phyloP scores from a whole-genome alignment of 2,329 filamentous ascomycete genomes.

The Alternaria atra region DNA sequence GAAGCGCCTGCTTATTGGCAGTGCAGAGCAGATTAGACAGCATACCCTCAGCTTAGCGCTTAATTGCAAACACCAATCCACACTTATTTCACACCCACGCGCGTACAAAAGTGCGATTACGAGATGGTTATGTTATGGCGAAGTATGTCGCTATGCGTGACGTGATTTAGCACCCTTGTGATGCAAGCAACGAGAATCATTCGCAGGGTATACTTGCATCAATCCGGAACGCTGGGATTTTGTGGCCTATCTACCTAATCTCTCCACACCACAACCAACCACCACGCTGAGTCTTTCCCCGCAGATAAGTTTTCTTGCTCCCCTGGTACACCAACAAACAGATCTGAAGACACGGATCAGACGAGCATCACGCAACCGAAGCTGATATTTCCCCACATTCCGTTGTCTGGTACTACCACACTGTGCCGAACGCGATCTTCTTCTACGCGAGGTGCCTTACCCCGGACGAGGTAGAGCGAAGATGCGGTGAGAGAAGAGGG shows the following conservation, averaged over 20 bases:
- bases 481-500: conserved; percentile 22
- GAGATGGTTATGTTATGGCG: conserved; percentile 36
- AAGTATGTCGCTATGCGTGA: conserved; percentile 33
- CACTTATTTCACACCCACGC: conserved; percentile 11
- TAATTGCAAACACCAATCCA: conserved; percentile 43
- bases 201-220: conserved; percentile 24
- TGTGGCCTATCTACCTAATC: conserved; percentile 13
- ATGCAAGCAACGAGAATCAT: conserved; percentile 33
- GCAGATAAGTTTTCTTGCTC: conserved; percentile 26
- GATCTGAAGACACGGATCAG: conserved; percentile 17
- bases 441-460: conserved; percentile 27
- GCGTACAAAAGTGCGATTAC: conserved; percentile 33
- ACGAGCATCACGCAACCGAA: conserved; percentile 24
- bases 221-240: conserved; percentile 25
- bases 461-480: conserved; percentile 8
- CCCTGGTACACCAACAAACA: conserved; percentile 1
- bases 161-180: conserved; percentile 45
- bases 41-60: conserved; percentile 42
- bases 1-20: conserved; percentile 41
- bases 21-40: conserved; percentile 35
- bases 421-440: conserved; percentile 12
- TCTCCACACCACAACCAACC: conserved; percentile 14
- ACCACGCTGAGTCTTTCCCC: conserved; percentile 22
- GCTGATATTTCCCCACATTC: conserved; percentile 19
- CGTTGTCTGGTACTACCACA: conserved; percentile 17